Percentiles rank a stretch among this genome's conserved stretches.
phyloP scores from a whole-genome alignment of 2,329 filamentous ascomycete genomes.

The Gaeumannomyces tritici region DNA sequence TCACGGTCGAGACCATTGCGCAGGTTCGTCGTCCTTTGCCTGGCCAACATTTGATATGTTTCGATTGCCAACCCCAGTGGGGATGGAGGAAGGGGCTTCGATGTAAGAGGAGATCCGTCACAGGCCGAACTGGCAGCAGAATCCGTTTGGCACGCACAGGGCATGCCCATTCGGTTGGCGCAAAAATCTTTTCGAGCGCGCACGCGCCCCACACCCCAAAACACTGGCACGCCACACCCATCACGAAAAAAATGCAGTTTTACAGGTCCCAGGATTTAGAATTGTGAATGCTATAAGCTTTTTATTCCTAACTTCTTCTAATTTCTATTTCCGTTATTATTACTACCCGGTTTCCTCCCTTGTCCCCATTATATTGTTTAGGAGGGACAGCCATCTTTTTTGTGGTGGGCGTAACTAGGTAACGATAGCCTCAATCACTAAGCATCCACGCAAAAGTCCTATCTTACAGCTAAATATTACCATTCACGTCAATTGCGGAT shows the following conservation, averaged over 20 bases:
- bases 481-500: background rate
- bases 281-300: too few species aligned
- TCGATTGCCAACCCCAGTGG: too few species aligned
- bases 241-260: too few species aligned
- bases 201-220: background rate
- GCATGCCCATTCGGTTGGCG: background rate
- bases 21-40: constrained; percentile 16
- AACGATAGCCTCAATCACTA: too few species aligned
- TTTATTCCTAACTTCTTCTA: too few species aligned
- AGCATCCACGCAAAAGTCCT: too few species aligned
- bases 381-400: too few species aligned
- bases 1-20: constrained; percentile 55
- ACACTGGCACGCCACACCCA: background rate
- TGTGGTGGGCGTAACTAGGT: too few species aligned
- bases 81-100: background rate
- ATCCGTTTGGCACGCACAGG: background rate
- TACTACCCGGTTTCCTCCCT: too few species aligned
- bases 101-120: background rate
- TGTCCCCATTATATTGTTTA: too few species aligned
- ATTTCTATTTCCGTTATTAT: too few species aligned
- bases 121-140: background rate
- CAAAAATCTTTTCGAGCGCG: background rate
- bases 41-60: background rate
- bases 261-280: too few species aligned
- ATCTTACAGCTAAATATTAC: background rate